Base-by-base conservation (phyloP, 2,329 filamentous ascomycete genomes). In the Fusarium pseudocircinatum region DNA sequence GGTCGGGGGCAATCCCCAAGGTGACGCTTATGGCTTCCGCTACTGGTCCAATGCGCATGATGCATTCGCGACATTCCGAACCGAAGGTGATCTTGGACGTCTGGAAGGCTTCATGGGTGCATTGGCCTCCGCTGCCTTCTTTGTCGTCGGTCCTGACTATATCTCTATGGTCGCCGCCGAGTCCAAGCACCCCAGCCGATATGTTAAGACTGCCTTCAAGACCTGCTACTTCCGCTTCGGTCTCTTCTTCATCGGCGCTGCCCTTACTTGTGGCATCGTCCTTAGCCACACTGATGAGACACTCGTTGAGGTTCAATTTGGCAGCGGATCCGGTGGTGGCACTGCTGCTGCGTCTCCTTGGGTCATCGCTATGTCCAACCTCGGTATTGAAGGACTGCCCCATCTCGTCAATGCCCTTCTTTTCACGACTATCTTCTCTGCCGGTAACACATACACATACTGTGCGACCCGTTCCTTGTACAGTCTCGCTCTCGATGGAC, bases 141-240 rank as follows among this genome's bases (percentile, higher is more conserved):
- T 47, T 24, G 63, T 75, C 15, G 73, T 74, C 15, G 73, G 73
- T 4, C 73, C 73, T 5, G 73, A 75, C 39, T 75, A 75, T 6
- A 75, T 75, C n/a, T 75, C 73, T 5, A 74, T 75, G 73, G 73
- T 73, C 1, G 73, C 73, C 13, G 73, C 72, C 0, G 73, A 75
- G 15, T 20, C 69, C 0, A 73, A 75, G 54, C 70, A 74, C 75
- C 91, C 92, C 1, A 88, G 91, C 26, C 83, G 83, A 34, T 87
- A 91, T 26, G 87, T 95, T 79, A 92, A 92, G 2, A 89, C 87
- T 61, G 92, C 93, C 3, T 94, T 89, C 79, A 93, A 93, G 70
- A 89, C 90, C n/a, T 91, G 93, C 13, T 94, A 94, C 82, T 93
- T 92, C 80, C 90, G 93, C 56, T 85, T 95, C 47, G 90, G 90